Conservation (phyloP, 768 basidiomycete genomes). For the Collybia sp. region DNA sequence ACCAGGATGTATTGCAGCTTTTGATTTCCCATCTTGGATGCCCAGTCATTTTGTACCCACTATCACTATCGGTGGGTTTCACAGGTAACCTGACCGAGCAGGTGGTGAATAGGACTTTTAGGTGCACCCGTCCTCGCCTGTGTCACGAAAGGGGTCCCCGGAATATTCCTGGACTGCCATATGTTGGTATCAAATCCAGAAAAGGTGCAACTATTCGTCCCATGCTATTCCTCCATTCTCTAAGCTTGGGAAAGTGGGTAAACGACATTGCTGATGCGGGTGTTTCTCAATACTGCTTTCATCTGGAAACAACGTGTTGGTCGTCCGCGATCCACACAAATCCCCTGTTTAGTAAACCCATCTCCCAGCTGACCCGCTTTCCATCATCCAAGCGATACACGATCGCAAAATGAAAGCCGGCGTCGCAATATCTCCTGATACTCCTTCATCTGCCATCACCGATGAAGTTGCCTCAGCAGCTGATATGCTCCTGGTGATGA, state of each 20-base stretch:
- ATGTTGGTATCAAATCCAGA: constrained; percentile 99
- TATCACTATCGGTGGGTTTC: constrained; percentile 85
- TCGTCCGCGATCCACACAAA: constrained; percentile 7
- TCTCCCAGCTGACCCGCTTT: constrained; percentile 54
- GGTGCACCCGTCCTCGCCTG: constrained; percentile 86
- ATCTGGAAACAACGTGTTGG: constrained; percentile 88
- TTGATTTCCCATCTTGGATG: constrained; percentile 6
- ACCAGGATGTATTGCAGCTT: constrained; percentile 3
- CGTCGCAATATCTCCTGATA: constrained; percentile 95
- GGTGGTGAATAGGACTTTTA: constrained; percentile 20
- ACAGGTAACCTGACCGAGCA: neutral
- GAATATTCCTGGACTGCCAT: constrained; percentile 99
- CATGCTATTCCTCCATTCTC: neutral
- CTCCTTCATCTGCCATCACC: constrained; percentile 83
- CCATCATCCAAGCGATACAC: constrained; percentile 80
- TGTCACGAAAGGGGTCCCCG: constrained; percentile 82
- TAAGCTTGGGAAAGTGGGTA: constrained; percentile 70
- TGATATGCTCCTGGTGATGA: constrained; percentile 98
- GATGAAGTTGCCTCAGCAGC: constrained; percentile 78
- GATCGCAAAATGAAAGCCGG: constrained; percentile 88
- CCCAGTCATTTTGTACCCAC: constrained; percentile 95
- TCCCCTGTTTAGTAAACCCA: neutral
- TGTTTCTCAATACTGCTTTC: constrained; percentile 93
- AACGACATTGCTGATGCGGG: constrained; percentile 94
- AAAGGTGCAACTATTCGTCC: constrained; percentile 43